A percentile compares a stretch with the other conserved stretches of the same genome.
phyloP scores from a whole-genome alignment of 2,329 filamentous ascomycete species.

The Hirsutella minnesotensis region DNA sequence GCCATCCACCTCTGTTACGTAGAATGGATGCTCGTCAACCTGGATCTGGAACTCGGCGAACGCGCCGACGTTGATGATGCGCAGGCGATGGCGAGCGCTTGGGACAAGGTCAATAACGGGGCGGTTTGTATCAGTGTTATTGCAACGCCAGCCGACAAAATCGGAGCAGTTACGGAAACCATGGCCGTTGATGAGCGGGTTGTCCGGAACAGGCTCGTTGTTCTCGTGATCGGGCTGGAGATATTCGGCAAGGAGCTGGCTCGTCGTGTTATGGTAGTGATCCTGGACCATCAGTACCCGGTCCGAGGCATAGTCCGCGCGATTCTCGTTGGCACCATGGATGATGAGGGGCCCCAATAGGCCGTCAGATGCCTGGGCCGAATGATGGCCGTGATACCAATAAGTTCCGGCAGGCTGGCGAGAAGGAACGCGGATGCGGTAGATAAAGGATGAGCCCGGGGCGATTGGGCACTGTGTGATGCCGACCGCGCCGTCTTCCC shows the following conservation, averaged over 20 bases:
- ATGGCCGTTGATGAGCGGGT: slow-evolving; percentile 50
- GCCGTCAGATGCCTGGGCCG: slow-evolving; percentile 55
- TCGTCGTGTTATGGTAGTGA: slow-evolving; percentile 54
- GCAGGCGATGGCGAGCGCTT: slow-evolving; percentile 49
- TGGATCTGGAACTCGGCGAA: slow-evolving; percentile 63
- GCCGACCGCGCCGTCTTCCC: slow-evolving; percentile 61
- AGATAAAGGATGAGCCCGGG: slow-evolving; percentile 50
- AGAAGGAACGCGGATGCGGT: slow-evolving; percentile 48
- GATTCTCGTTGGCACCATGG: slow-evolving; percentile 37
- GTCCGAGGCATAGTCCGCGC: slow-evolving; percentile 28
- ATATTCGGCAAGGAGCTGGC: slow-evolving; percentile 39
- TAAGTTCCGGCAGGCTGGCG: slow-evolving; percentile 35
- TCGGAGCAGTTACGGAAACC: slow-evolving; percentile 21
- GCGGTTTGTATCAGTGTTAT: slow-evolving; percentile 23
- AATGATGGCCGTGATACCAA: slow-evolving; percentile 55
- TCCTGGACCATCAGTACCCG: slow-evolving; percentile 58
- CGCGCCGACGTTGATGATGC: slow-evolving; percentile 58
- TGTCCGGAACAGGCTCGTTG: slow-evolving; percentile 54
- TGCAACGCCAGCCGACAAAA: slow-evolving; percentile 29
- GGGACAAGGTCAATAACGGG: slow-evolving; percentile 35
- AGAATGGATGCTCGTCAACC: slow-evolving; percentile 54
- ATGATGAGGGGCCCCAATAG: slow-evolving; percentile 55
- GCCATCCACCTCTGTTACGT: slow-evolving; percentile 59
- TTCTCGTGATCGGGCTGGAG: slow-evolving; percentile 40
- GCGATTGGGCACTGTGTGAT: slow-evolving; percentile 57